phyloP scores from a whole-genome alignment of 345 rosid genomes.

The Microcos paniculata region DNA sequence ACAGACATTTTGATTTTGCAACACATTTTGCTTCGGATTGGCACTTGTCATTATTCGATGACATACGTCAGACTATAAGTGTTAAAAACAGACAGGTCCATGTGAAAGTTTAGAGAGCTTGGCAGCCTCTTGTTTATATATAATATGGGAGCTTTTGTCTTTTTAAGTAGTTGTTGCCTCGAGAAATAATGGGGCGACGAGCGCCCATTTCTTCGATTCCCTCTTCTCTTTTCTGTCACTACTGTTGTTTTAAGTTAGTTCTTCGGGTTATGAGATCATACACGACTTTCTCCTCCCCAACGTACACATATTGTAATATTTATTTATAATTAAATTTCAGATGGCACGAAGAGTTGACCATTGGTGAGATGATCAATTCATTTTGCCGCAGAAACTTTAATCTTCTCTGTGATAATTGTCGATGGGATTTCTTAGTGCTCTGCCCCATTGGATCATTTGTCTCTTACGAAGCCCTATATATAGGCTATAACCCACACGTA shows the following conservation, averaged over 20 bases:
- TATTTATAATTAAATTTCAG: not conserved
- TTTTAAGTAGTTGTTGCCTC: slow-evolving; percentile 8
- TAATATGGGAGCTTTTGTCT: slow-evolving; percentile 16
- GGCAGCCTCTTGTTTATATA: not conserved
- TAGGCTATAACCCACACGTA: no score
- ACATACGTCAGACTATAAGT: not conserved
- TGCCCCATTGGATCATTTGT: not conserved
- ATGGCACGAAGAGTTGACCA: slow-evolving; percentile 18
- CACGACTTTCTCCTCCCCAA: not conserved
- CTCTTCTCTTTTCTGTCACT: not conserved
- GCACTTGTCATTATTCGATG: not conserved
- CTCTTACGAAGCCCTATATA: not conserved
- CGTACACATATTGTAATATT: not conserved
- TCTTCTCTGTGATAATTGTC: not conserved
- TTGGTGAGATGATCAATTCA: not conserved
- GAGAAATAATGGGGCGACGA: not conserved
- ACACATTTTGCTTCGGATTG: not conserved
- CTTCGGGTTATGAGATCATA: not conserved
- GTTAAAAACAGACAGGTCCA: slow-evolving; percentile 23
- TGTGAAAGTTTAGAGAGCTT: slow-evolving; percentile 14
- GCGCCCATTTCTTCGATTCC: not conserved
- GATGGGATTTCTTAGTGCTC: not conserved
- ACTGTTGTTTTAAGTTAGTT: no score
- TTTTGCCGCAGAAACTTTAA: not conserved
- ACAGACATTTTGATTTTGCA: not conserved